Evolutionary conservation across 148 eudicot genomes (phyloP), one percentile per base, ranked within the genome.

Genomic region (Mesembryanthemum crystallinum): DNA sequence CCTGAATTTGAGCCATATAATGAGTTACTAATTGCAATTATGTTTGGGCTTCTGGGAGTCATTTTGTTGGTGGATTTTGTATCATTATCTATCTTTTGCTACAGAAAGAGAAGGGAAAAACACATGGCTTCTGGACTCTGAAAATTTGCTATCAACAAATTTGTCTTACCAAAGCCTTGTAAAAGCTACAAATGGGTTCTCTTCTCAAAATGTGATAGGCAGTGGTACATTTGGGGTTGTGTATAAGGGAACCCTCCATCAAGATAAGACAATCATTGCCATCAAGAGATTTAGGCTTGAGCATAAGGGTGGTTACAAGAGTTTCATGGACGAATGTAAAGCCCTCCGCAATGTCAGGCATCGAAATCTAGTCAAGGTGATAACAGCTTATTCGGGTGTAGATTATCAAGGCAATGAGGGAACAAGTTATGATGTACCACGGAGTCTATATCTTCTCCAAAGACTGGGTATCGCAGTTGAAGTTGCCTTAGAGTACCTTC

Each of bases 401-500:
- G 78, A 75, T 75, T 14, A 75, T 25, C 62, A 75, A 24, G 71
- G 78, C 9, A 75, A 75, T 49, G 29, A 51, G 1, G n/a, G 9
- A 20, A 32, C 62, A 30, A 51, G 45, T 75, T 7, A 64, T 75
- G 35, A n/a, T n/a, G n/a, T 52, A 32, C 43, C 62, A 23, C 51
- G 32, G 35, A 35, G 1, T 2, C 23, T 75, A 3, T 64, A n/a
- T 65, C 39, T 75, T 65, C 29, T 15, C 5, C n/a, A 65, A 33
- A 75, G 77, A 54, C 63, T 75, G 65, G 64, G 51, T 32, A 66
- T 75, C 45, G 76, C 73, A 33, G 64, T 73, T 9, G 88, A 82
- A 71, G 79, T 59, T 51, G 85, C 88, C 9, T 20, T 85, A 12
- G 82, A 85, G 42, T 82, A 85, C 51, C 83, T 85, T 11, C 88